Evolutionary conservation across 2,329 filamentous ascomycete genomes (phyloP), one percentile per base, ranked within the genome.

Genomic region (Claviceps fusiformis): DNA sequence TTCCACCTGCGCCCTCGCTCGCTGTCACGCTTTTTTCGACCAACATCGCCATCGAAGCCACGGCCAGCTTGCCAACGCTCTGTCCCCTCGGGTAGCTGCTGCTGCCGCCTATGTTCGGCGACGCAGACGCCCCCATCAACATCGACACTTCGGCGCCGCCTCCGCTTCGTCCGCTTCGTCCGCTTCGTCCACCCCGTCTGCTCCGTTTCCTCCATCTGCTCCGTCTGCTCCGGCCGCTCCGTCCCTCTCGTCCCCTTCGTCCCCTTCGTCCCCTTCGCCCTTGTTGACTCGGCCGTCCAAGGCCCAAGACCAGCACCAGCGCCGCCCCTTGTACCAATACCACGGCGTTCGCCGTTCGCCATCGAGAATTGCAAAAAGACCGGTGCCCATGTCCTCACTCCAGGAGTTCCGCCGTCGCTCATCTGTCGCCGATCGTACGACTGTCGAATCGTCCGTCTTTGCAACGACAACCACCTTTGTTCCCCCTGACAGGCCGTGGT

Each of bases 1-100:
- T 56, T 68, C 70, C 65, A 68, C 75, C 60, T 78, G 75, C 65
- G 70, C 72, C 64, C 65, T 70, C 61, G 71, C 74, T 66, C 70
- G 72, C 62, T 73, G 68, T 63, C 72, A 72, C 62, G 69, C 67
- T 67, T 62, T 70, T 66, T 68, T 76, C 64, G 64, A 75, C 69
- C 71, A 76, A 60, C 67, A 71, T 57, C 67, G 68, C 60, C 70
- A 70, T 59, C 63, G 74, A 60, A 70, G 68, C 57, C 69, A 65
- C 59, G 59, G 62, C 54, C 65, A 69, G 61, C 63, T 70, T 60
- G 60, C 70, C 63, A 72, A 69, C 70, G 70, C 71, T 58, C 65
- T 72, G 63, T 68, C 70, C 64, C 67, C 72, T 65, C 72, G 69
- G 68, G 71, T 71, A 65, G 67, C 69, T 56, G 65, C 63, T 59